Evolutionary conservation across 2,329 filamentous ascomycete species (phyloP), one percentile per base, ranked within the genome.

Genomic region (Parastagonospora avenae): DNA sequence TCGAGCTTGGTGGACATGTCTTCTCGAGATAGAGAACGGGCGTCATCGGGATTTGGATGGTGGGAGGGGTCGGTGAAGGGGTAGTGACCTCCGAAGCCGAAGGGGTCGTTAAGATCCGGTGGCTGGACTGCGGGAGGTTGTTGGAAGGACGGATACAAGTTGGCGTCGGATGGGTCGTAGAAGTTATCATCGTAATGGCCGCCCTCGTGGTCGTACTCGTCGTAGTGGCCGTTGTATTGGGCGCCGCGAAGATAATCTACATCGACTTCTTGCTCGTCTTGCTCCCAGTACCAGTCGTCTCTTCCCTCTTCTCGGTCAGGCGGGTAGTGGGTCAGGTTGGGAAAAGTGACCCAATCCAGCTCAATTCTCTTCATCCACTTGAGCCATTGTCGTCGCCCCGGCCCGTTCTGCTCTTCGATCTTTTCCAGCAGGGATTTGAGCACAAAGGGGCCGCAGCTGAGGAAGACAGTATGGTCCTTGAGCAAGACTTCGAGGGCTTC

Each of bases 371-470:
- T 68, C 12, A 73, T 51, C 62, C 64, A 68, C 30, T 52, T 52
- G 31, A 74, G 59, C 67, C 67, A 71, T 33, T 66, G 58, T 30
- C 57, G 58, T 30, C 57, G 60, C 37, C 66, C 65, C 2, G 53
- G 48, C 2, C 56, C 63, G 6, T 63, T 54, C 5, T 57, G 54
- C 24, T 61, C 50, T 46, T 71, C 67, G 16, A 73, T 67, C 15
- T 52, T 57, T 9, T 59, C 41, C 6, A 74, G 57, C 2, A 73
- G 49, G 0, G 63, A 48, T 27, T 67, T 68, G n/a, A 74, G 54
- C 2, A 74, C 66, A 31, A 66, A 74, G 0, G 70, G 69, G 0
- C 71, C 71, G 48, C 69, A 70, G 49, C 67, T 68, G n/a, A 73
- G 56, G 38, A 63, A 68, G 5, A 70, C 59, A 4, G 56, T 68